phyloP scores from a whole-genome alignment of 257 asterid genomes.

The Rhazya stricta region DNA sequence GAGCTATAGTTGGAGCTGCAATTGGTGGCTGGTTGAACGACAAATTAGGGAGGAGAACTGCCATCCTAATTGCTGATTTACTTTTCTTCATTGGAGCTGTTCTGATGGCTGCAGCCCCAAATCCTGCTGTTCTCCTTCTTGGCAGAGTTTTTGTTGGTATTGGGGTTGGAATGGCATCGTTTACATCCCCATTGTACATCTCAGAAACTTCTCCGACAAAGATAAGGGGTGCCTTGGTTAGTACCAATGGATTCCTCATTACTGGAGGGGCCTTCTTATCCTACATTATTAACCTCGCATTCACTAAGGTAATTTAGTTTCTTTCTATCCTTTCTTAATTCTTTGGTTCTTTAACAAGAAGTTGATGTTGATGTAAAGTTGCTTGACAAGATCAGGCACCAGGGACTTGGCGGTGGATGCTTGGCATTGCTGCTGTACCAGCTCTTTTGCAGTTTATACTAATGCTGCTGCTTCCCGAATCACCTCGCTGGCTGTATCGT shows the following conservation, averaged over 20 bases:
- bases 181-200: constrained; percentile 46
- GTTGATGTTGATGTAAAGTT: too few species aligned
- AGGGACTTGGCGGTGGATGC: constrained; percentile 59
- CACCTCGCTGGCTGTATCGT: constrained; percentile 76
- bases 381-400: constrained; percentile 42
- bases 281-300: constrained; percentile 44
- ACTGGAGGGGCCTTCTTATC: constrained; percentile 48
- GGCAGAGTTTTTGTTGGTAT: constrained; percentile 43
- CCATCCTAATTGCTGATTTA: constrained; percentile 37
- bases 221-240: constrained; percentile 46
- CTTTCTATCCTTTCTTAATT: too few species aligned
- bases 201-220: constrained; percentile 47
- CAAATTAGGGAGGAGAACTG: constrained; percentile 32
- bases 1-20: constrained; percentile 57
- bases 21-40: constrained; percentile 48
- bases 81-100: constrained; percentile 43
- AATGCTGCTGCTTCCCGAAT: constrained; percentile 39
- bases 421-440: constrained; percentile 45
- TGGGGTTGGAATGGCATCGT: constrained; percentile 47
- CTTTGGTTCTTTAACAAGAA: too few species aligned
- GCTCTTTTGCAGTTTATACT: constrained; percentile 38
- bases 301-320: constrained; percentile 33
- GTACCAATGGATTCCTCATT: constrained; percentile 42
- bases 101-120: constrained; percentile 37
- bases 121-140: constrained; percentile 27